phyloP scores from a whole-genome alignment of 495 filamentous ascomycete genomes.

The Lasiosphaeria hispida region DNA sequence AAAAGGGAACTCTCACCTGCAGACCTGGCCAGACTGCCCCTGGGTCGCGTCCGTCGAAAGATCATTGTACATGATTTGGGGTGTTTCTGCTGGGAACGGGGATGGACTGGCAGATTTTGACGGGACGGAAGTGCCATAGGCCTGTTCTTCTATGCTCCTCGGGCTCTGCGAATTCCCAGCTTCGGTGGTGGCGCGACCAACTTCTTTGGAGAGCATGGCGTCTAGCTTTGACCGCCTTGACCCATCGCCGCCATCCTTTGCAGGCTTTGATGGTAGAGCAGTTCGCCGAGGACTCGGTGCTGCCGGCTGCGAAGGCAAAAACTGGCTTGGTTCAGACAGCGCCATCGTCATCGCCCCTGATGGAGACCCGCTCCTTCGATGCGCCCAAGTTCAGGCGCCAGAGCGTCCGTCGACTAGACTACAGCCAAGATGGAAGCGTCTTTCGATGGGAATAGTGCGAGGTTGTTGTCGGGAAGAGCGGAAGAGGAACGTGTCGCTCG shows the following conservation, averaged over 20 bases:
- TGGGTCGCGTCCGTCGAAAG: constrained; percentile 12
- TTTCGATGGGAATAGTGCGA: no score
- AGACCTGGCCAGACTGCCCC: constrained; percentile 48
- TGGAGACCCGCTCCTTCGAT: not conserved
- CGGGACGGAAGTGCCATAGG: constrained; percentile 10
- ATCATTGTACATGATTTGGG: constrained; percentile 12
- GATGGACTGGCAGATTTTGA: constrained; percentile 20
- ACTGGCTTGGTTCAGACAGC: constrained; percentile 16
- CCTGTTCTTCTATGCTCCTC: constrained; percentile 5
- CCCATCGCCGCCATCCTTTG: constrained; percentile 9
- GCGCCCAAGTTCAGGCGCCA: no score
- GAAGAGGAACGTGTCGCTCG: not conserved
- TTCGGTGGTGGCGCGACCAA: not conserved
- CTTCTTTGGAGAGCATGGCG: constrained; percentile 10
- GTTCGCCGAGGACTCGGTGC: constrained; percentile 26
- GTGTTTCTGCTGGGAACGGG: constrained; percentile 8
- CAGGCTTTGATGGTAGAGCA: constrained; percentile 29
- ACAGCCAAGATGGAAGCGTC: not conserved
- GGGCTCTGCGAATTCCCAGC: constrained; percentile 16
- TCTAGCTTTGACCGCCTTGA: constrained; percentile 10
- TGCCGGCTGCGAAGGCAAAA: constrained; percentile 9
- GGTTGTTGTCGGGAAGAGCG: not conserved
- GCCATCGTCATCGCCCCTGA: constrained; percentile 14
- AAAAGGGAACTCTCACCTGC: constrained; percentile 43
- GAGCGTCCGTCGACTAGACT: not conserved